phyloP scores from a whole-genome alignment of 805 yeast genomes.

The Blastobotrys peoriensis region DNA sequence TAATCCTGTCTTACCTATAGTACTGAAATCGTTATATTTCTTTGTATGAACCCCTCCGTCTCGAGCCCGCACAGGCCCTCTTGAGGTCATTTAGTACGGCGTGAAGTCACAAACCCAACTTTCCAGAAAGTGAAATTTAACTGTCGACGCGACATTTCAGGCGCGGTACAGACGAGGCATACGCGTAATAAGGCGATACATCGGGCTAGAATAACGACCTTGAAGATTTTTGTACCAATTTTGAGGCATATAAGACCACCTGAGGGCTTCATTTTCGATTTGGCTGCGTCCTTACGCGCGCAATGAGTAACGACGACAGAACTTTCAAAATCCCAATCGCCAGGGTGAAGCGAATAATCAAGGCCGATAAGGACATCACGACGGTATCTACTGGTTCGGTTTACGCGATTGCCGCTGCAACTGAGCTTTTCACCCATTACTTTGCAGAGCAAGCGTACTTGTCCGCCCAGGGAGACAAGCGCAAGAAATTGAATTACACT shows the following conservation, averaged over 20 bases:
- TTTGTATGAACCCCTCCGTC: not conserved
- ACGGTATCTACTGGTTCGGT: slow-evolving; percentile 66
- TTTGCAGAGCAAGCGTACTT: slow-evolving; percentile 66
- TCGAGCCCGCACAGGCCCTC: too few relatives aligned
- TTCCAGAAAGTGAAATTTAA: too few relatives aligned
- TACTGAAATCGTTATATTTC: slow-evolving; percentile 42
- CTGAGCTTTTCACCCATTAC: slow-evolving; percentile 66
- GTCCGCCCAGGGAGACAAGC: slow-evolving; percentile 55
- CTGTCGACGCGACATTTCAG: too few relatives aligned
- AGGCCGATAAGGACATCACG: slow-evolving; percentile 66
- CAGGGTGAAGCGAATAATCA: slow-evolving; percentile 64
- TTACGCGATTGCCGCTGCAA: slow-evolving; percentile 70
- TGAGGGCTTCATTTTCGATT: too few relatives aligned
- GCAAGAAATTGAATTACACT: slow-evolving; percentile 63
- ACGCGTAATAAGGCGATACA: too few relatives aligned
- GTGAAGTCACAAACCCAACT: too few relatives aligned
- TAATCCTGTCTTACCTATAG: slow-evolving; percentile 25
- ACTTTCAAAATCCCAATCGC: slow-evolving; percentile 47
- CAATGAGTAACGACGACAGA: not conserved
- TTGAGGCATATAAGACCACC: too few relatives aligned
- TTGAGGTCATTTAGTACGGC: too few relatives aligned
- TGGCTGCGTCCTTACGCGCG: too few relatives aligned
- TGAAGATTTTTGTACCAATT: too few relatives aligned
- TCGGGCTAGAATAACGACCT: too few relatives aligned
- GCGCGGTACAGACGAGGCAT: too few relatives aligned